These are phyloP conservation scores for Hippophae tibetana DNA, from an alignment of 306 rosid genomes.

Conservation along the genomic window DNA sequence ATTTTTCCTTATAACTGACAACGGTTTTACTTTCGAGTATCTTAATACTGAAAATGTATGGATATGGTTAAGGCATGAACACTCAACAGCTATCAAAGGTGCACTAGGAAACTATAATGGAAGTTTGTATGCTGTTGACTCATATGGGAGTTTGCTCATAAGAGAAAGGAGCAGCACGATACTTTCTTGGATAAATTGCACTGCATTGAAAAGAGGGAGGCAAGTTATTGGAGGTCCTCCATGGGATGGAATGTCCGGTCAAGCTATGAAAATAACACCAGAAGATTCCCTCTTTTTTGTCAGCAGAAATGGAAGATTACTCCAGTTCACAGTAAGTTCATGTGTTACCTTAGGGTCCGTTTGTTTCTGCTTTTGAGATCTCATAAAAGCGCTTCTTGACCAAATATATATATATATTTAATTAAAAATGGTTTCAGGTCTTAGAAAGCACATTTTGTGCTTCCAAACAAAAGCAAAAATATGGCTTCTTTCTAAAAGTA, in stretches of 20 bases:
- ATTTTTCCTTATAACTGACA: slow-evolving; percentile 55
- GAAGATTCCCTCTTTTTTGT: slow-evolving; percentile 86
- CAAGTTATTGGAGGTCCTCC: slow-evolving; percentile 66
- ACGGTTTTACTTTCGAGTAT: slow-evolving; percentile 66
- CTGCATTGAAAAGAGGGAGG: slow-evolving; percentile 56
- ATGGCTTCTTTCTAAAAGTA: no score
- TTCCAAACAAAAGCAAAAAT: no score
- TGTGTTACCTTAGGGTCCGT: no score
- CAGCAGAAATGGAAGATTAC: slow-evolving; percentile 62
- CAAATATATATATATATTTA: no score
- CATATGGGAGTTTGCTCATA: slow-evolving; percentile 57
- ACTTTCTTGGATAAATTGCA: slow-evolving; percentile 70
- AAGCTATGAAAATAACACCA: slow-evolving; percentile 38
- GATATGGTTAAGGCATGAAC: slow-evolving; percentile 89
- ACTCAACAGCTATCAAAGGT: slow-evolving; percentile 56
- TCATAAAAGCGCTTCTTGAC: no score
- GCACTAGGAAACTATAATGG: slow-evolving; percentile 82
- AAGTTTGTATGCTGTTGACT: slow-evolving; percentile 63
- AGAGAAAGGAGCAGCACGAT: slow-evolving; percentile 64
- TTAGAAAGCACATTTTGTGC: no score
- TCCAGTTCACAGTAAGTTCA: slow-evolving; percentile 64
- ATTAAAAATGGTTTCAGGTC: no score
- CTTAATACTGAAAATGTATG: slow-evolving; percentile 60
- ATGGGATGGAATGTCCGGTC: slow-evolving; percentile 66
- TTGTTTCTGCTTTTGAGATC: no score